Evolutionary conservation across 345 rosid genomes (phyloP).

Genomic region (Chamaenerion angustifolium): DNA sequence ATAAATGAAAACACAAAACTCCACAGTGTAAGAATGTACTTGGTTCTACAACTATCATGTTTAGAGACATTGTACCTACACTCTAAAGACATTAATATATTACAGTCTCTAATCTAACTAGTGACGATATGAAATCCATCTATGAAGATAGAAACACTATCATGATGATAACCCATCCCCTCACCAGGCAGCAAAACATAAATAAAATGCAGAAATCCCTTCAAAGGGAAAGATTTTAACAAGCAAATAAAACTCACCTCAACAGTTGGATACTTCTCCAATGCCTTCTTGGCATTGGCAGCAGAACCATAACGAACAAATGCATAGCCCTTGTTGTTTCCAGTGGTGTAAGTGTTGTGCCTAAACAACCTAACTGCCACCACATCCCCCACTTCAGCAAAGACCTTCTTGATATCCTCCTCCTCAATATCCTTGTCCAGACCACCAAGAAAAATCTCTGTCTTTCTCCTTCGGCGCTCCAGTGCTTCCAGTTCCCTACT

Average conservation of each 20-base stretch:
- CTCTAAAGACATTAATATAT: too few relatives aligned
- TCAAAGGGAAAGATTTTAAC: too few relatives aligned
- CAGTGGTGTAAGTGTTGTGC: constrained; percentile 2
- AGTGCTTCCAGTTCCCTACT: constrained; percentile 19
- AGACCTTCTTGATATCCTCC: constrained; percentile 16
- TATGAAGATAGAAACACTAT: too few relatives aligned
- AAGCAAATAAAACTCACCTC: constrained; percentile 10
- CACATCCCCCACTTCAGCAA: constrained; percentile 15
- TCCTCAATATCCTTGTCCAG: constrained; percentile 12
- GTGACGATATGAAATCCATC: too few relatives aligned
- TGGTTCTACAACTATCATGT: too few relatives aligned
- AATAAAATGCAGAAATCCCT: too few relatives aligned
- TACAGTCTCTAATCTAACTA: too few relatives aligned
- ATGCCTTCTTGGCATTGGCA: constrained; percentile 12
- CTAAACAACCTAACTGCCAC: constrained; percentile 11
- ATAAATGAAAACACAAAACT: too few relatives aligned
- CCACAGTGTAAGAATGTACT: too few relatives aligned
- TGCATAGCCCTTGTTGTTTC: constrained; percentile 18
- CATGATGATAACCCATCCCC: too few relatives aligned
- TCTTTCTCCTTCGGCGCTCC: constrained; percentile 13
- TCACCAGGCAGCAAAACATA: too few relatives aligned
- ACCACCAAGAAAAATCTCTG: constrained; percentile 21
- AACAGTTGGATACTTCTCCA: constrained; percentile 12
- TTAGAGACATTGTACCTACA: too few relatives aligned
- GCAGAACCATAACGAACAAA: constrained; percentile 17